A percentile compares a stretch with the other conserved stretches of the same genome.
Conservation (phyloP, 2,329 filamentous ascomycete species). For the Blastomyces parvus region DNA sequence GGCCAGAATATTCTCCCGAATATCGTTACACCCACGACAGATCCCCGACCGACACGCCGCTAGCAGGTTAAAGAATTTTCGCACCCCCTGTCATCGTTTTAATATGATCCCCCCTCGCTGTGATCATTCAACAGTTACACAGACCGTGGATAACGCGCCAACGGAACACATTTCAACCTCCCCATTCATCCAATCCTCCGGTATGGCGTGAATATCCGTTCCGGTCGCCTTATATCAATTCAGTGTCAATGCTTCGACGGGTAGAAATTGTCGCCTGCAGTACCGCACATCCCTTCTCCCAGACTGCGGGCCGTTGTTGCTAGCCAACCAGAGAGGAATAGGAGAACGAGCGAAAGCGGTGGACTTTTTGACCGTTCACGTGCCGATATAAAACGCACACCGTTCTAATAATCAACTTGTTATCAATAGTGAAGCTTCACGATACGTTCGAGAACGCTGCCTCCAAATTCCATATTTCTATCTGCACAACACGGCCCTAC, state of each 20-base stretch:
- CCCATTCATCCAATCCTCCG: background rate
- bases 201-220: background rate
- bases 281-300: background rate
- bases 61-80: background rate
- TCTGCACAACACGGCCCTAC: slow-evolving; percentile 12
- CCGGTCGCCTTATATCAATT: background rate
- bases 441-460: background rate
- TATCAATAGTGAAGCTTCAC: background rate
- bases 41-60: background rate
- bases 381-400: background rate
- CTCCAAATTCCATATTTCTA: slow-evolving; percentile 7
- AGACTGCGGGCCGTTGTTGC: background rate
- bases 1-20: background rate
- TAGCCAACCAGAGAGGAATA: background rate
- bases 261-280: background rate
- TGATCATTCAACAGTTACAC: background rate
- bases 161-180: background rate
- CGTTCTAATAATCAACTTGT: slow-evolving; percentile 1
- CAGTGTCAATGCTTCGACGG: background rate
- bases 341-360: background rate
- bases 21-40: background rate
- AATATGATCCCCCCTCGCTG: background rate
- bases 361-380: background rate
- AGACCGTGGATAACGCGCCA: background rate
- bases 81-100: background rate